Conservation (phyloP, 169 alveolate genomes). For the Fabrea salina region DNA sequence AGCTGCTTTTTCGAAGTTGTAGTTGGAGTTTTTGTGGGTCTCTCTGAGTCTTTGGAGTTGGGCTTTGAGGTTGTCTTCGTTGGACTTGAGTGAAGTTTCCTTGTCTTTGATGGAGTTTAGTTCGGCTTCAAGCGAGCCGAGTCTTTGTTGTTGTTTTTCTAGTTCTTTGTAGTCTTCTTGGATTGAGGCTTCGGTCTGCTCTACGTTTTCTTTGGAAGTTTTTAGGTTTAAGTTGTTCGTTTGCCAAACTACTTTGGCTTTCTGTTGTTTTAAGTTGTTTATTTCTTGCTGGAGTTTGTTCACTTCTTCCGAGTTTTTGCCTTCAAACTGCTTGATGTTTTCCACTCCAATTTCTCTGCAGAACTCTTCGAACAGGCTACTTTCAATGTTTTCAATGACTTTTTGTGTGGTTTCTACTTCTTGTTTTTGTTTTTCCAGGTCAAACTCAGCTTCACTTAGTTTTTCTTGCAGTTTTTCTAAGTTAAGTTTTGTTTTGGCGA, state of each 20-base stretch:
- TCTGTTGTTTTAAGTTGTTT: not conserved
- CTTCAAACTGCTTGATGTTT: slow-evolving; percentile 50
- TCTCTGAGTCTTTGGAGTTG: slow-evolving; percentile 15
- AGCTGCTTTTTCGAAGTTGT: not conserved
- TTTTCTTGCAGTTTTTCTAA: too few species aligned
- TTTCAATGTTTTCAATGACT: slow-evolving; percentile 11
- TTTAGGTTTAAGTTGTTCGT: not conserved
- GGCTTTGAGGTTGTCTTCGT: slow-evolving; percentile 24
- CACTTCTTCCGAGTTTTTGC: slow-evolving; percentile 42
- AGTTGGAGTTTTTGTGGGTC: not conserved
- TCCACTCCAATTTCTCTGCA: slow-evolving; percentile 42
- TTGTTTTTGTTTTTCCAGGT: too few species aligned
- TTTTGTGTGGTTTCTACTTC: not conserved
- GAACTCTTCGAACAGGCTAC: slow-evolving; percentile 46
- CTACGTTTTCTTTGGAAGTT: not conserved
- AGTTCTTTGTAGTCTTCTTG: slow-evolving; percentile 34
- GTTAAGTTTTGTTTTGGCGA: too few species aligned
- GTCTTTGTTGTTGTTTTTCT: slow-evolving; percentile 42
- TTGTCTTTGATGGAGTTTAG: not conserved
- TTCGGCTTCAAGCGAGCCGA: slow-evolving; percentile 39
- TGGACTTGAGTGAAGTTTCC: not conserved
- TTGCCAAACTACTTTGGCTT: not conserved
- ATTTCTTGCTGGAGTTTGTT: not conserved
- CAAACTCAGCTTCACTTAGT: too few species aligned
- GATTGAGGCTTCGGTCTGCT: not conserved